A percentile compares a stretch with the other conserved stretches of the same genome.
phyloP scores from a whole-genome alignment of 257 asterid species.

The Datura wrightii region DNA sequence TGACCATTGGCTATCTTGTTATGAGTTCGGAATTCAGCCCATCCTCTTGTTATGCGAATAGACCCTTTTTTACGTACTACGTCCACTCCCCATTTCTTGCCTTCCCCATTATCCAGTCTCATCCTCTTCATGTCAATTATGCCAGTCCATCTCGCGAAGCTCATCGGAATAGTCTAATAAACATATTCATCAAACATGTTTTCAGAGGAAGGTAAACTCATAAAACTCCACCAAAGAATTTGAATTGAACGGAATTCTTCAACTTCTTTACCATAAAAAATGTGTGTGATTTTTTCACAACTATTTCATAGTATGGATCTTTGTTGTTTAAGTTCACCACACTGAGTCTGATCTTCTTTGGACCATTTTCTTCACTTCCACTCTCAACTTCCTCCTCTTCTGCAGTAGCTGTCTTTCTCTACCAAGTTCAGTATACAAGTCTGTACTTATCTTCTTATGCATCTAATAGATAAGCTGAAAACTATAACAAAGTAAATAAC shows the following conservation, averaged over 20 bases:
- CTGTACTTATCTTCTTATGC: no score
- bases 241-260: background rate
- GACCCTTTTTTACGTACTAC: background rate
- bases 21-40: background rate
- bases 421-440: background rate
- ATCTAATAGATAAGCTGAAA: no score
- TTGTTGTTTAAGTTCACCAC: slow-evolving; percentile 1
- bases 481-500: no score
- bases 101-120: background rate
- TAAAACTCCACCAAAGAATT: background rate
- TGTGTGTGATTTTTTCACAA: background rate
- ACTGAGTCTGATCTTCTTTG: background rate
- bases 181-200: background rate
- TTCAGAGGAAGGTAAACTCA: background rate
- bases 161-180: background rate
- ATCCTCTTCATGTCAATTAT: background rate
- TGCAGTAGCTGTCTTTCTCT: background rate
- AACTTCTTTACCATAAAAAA: slow-evolving; percentile 1
- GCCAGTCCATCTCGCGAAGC: background rate
- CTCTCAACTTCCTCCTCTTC: background rate
- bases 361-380: background rate
- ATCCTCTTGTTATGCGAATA: background rate
- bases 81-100: background rate
- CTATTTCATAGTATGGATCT: background rate
- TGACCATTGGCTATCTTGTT: background rate